Evolutionary conservation across 2,329 filamentous ascomycete species (phyloP), one percentile per base, ranked within the genome.

Genomic region (Lasiodiplodia gonubiensis): DNA sequence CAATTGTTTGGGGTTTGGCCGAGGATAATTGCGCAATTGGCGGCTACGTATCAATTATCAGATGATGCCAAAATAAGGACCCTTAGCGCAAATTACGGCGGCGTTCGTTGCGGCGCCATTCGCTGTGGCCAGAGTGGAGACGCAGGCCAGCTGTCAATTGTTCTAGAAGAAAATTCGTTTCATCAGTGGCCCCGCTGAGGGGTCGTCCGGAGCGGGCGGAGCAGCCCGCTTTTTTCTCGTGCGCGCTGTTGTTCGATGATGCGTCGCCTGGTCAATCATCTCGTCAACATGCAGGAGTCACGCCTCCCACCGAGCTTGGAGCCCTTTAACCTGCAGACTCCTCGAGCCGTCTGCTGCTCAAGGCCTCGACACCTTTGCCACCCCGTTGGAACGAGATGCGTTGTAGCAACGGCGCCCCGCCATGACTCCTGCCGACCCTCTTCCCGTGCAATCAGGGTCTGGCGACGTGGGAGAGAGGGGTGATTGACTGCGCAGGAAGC

Each of bases 21-120:
- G 42, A 14, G 57, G 57, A 60, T 48, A 48, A 60, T 60, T 60
- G 57, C 57, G 57, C 57, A 48, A 60, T 60, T 27, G 18, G 57
- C 57, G 57, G 57, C 57, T 60, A 60, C 57, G 57, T 60, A 60
- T 60, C 57, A 60, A 60, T 49, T 60, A 60, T 60, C 57, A 60
- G 57, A 60, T 60, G 57, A 60, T 60, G 39, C 57, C 57, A 60
- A 60, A 60, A 46, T 60, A 49, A 60, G 57, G 46, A 60, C 46
- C 21, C 14, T 49, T 60, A 49, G 57, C 33, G 46, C 18, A 49
- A 48, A 35, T 33, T 60, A 48, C 57, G 57, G 39, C 57, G 57
- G 57, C 27, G 39, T 60, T 60, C 57, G 57, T 60, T 49, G 57
- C 57, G 57, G 18, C 27, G 42, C 57, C 37, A 60, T 48, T 49